Conservation (phyloP, 73 alveolate species). For the Tetrahymena thermophila region DNA sequence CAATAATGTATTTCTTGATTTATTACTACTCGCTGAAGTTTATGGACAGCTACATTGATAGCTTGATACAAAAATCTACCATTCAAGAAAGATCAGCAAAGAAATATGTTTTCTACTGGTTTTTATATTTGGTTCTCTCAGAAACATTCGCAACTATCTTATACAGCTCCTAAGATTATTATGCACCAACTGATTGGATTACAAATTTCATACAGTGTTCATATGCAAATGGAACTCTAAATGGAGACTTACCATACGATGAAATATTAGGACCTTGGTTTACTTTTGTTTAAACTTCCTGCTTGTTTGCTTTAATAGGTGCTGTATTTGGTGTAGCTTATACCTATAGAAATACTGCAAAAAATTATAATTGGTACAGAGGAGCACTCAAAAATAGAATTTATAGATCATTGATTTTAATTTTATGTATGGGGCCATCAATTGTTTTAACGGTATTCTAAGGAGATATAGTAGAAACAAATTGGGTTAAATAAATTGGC, state of each 20-base stretch:
- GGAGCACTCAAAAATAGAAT: neutral
- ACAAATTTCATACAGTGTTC: neutral
- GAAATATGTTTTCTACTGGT: neutral
- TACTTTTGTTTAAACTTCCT: neutral
- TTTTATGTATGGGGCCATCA: neutral
- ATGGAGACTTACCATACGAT: neutral
- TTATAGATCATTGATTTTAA: neutral
- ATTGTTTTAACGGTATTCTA: neutral
- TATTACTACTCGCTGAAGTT: neutral
- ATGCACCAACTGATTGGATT: neutral
- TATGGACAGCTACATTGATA: neutral
- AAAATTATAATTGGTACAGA: neutral
- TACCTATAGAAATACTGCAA: neutral
- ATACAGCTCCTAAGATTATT: neutral
- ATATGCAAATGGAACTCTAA: neutral
- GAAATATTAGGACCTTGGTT: neutral
- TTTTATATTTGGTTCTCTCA: neutral
- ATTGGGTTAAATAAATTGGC: neutral
- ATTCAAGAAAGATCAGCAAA: neutral
- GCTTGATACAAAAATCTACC: neutral
- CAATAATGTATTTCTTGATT: neutral
- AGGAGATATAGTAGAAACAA: neutral
- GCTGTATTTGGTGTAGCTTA: neutral
- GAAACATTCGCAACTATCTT: neutral
- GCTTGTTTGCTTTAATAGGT: neutral